Base-by-base conservation (phyloP, 371 early-diverging fungal genomes). In the Capillidium heterosporum region DNA sequence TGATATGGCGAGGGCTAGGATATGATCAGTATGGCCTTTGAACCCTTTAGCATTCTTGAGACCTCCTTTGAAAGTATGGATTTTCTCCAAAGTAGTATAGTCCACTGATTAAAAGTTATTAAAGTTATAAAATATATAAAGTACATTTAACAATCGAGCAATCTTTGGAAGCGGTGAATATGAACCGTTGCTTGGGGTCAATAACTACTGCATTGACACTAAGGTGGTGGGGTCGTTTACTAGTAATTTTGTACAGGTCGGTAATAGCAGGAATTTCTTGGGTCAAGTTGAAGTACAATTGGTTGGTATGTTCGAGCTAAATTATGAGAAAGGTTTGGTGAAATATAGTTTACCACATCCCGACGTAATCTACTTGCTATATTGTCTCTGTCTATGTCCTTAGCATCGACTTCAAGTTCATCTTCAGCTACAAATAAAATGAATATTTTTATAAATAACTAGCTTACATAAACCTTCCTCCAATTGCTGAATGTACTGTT, bases 151-250 rank as follows among this genome's bases (percentile, higher is more conserved):
- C 77, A 56, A 93, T 84, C 21, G 78, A 73, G 28, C 85, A 87
- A 65, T 92, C 95, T 69, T 94, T 94, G 23, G 87, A 84, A 17
- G 82, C 89, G 39, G 90, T 82, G 67, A 85, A 95, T 40, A 88
- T 72, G 52, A 72, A 78, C 28, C 74, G 61, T 21, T 77, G 77
- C 54, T 79, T 71, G 19, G 82, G 79, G 27, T 84, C 64, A 8
- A 89, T 63, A 21, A 81, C 87, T 2, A 90, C 75, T 32, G 82
- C 74, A 7, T 91, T 93, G 3, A 90, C 76, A 5, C 91, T 56
- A 21, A 83, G 70, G 46, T 81, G 75, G 63, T 89, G 90, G 8
- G 82, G 83, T 56, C 73, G 69, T 49, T 48, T 44, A 7, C 8
- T 7, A 19, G 5, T 19, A 19, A 44, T 44, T 44, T 15, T 44